Evolutionary conservation across 139 green algal genomes (phyloP).

Genomic region (Closterium sp.): DNA sequence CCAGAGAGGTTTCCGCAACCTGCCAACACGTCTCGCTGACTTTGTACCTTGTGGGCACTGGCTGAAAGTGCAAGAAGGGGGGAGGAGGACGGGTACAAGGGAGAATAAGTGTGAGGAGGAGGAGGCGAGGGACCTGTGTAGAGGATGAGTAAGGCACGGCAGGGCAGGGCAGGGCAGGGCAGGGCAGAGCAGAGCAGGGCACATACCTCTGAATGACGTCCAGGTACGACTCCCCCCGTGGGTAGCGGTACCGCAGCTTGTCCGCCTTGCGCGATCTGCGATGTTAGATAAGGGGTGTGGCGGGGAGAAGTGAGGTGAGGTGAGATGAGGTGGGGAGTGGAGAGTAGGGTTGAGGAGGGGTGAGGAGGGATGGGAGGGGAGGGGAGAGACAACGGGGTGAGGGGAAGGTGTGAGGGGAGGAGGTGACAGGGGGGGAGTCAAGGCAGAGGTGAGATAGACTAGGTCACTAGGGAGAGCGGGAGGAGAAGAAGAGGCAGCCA

Average conservation of each 20-base stretch:
- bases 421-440: background rate
- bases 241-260: constrained; percentile 58
- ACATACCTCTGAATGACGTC: constrained; percentile 57
- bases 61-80: too few relatives aligned
- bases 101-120: background rate
- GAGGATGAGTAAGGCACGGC: background rate
- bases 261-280: constrained; percentile 28
- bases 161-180: background rate
- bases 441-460: too few relatives aligned
- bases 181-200: background rate
- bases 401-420: too few relatives aligned
- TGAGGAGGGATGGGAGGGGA: background rate
- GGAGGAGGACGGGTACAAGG: background rate
- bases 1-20: too few relatives aligned
- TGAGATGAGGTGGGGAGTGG: background rate
- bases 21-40: too few relatives aligned
- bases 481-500: background rate
- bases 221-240: constrained; percentile 60
- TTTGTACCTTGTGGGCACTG: too few relatives aligned
- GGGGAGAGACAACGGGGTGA: background rate
- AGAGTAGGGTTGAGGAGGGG: background rate
- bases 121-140: too few relatives aligned
- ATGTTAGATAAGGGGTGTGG: too few relatives aligned
- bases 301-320: too few relatives aligned
- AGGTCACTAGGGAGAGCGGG: background rate